Evolutionary conservation across 140 eudicot genomes (phyloP), one percentile per base, ranked within the genome.

Genomic region (Anethum foeniculum): DNA sequence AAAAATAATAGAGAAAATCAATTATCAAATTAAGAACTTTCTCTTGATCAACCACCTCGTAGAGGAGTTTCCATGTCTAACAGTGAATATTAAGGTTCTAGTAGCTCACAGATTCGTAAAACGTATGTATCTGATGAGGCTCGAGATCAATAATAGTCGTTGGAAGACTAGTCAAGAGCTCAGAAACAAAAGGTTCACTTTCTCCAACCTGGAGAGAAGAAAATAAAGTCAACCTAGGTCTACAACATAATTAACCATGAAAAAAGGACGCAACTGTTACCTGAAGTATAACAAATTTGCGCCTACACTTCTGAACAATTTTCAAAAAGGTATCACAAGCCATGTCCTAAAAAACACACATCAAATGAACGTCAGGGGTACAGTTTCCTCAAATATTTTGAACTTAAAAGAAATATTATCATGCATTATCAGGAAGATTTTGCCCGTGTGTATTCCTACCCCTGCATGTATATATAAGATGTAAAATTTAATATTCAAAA

Each of bases 281-380:
- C 97, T 96, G 99, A 64, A 93, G 75, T 46, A 93, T 84, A 65
- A 96, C 99, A 54, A 96, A 96, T 84, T 96, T 96, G 32, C 99
- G 98, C 85, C 89, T 96, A 93, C 99, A 96, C 87, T 93, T 96
- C 81, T 96, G 99, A 39, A 96, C 99, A 86, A 96, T 96, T 79
- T 96, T 96, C 90, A 96, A 83, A 81, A 96, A 96, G 32, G 99
- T 96, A 77, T 96, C 99, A 41, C 99, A 93, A 5, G 99, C 99
- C 99, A 96, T 96, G 75, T 96, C 99, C 96, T 96, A 84, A 69
- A 81, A 80, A 68, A 77, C 43, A 80, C 16, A 30, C 21, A 43
- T 41, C 13, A 44, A 76, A 32, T 34, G 14, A 81, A 80, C 18
- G 28, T 23, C 71, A 77, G 49, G 39, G 2, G 30, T 12, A 47